phyloP scores from a whole-genome alignment of 2,329 filamentous ascomycete genomes.

The Graphilbum sp. region DNA sequence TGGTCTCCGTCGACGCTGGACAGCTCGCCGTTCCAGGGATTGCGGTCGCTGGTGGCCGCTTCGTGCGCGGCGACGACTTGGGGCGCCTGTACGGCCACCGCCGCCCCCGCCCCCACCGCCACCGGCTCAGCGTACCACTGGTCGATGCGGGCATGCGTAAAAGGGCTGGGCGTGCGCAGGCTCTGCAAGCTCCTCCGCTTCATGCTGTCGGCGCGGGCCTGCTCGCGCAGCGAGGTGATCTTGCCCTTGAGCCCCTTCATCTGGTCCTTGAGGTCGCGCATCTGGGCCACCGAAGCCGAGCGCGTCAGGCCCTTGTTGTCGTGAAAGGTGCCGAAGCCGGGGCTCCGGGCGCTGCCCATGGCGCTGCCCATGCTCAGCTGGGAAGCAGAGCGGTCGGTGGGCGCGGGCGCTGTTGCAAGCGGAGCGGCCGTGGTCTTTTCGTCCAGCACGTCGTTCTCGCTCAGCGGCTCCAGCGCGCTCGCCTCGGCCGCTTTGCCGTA shows the following conservation, averaged over 20 bases:
- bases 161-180: slow-evolving; percentile 59
- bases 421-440: too few species aligned
- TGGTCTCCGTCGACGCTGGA: slow-evolving; percentile 13
- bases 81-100: slow-evolving; percentile 5
- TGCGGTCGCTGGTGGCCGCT: slow-evolving; percentile 5
- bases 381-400: too few species aligned
- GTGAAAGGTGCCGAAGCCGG: slow-evolving; percentile 22
- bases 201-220: slow-evolving; percentile 63
- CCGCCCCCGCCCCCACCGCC: slow-evolving; percentile 10
- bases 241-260: slow-evolving; percentile 75
- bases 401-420: too few species aligned
- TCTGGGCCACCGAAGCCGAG: slow-evolving; percentile 56
- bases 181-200: slow-evolving; percentile 63
- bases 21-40: slow-evolving; percentile 16
- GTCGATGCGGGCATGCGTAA: slow-evolving; percentile 51
- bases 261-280: slow-evolving; percentile 62
- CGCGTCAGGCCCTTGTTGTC: slow-evolving; percentile 35
- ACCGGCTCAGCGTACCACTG: slow-evolving; percentile 28
- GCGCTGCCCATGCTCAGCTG: too few species aligned
- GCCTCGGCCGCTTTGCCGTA: slow-evolving; percentile 21
- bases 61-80: background rate
- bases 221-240: slow-evolving; percentile 63
- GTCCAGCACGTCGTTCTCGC: slow-evolving; percentile 30
- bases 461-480: slow-evolving; percentile 34
- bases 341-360: slow-evolving; percentile 26